Evolutionary conservation across 2,329 filamentous ascomycete species (phyloP).

Genomic region (Exophiala viscosa): DNA sequence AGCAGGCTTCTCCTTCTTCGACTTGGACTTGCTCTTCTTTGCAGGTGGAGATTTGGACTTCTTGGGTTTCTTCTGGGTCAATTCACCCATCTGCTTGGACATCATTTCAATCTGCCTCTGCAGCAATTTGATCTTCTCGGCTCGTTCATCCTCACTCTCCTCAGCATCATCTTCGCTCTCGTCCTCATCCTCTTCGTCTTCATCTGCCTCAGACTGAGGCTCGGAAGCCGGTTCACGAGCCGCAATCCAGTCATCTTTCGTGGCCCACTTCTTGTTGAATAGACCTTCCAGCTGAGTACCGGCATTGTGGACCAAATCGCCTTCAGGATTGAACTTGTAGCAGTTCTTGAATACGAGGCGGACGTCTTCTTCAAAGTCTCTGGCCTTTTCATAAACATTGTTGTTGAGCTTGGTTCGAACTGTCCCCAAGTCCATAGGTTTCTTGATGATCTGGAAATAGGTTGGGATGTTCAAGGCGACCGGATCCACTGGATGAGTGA

Average conservation of each 20-base stretch:
- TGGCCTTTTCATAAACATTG: slow-evolving; percentile 74
- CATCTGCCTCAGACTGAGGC: slow-evolving; percentile 61
- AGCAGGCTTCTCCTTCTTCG: slow-evolving; percentile 47
- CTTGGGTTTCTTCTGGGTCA: slow-evolving; percentile 54
- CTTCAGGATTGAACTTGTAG: slow-evolving; percentile 81
- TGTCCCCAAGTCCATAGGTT: slow-evolving; percentile 92
- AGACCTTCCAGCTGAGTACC: slow-evolving; percentile 70
- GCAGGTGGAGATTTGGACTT: slow-evolving; percentile 52
- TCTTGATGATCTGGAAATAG: slow-evolving; percentile 91
- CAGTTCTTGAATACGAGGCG: slow-evolving; percentile 84
- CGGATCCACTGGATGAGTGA: slow-evolving; percentile 82
- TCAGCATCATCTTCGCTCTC: slow-evolving; percentile 65
- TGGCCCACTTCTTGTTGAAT: slow-evolving; percentile 71
- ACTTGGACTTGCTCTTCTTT: slow-evolving; percentile 44
- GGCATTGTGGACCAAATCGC: slow-evolving; percentile 67
- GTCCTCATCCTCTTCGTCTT: slow-evolving; percentile 68
- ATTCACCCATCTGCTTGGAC: slow-evolving; percentile 60
- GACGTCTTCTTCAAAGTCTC: slow-evolving; percentile 82
- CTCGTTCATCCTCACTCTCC: slow-evolving; percentile 53
- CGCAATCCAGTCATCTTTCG: slow-evolving; percentile 77
- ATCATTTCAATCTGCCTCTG: slow-evolving; percentile 72
- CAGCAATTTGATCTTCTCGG: slow-evolving; percentile 61
- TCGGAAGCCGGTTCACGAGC: slow-evolving; percentile 66
- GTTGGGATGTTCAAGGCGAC: slow-evolving; percentile 90
- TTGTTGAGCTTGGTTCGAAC: slow-evolving; percentile 71